Percentiles rank a stretch among this genome's conserved stretches.
phyloP scores from a whole-genome alignment of 805 yeast genomes.

The Candida sanyiensis region DNA sequence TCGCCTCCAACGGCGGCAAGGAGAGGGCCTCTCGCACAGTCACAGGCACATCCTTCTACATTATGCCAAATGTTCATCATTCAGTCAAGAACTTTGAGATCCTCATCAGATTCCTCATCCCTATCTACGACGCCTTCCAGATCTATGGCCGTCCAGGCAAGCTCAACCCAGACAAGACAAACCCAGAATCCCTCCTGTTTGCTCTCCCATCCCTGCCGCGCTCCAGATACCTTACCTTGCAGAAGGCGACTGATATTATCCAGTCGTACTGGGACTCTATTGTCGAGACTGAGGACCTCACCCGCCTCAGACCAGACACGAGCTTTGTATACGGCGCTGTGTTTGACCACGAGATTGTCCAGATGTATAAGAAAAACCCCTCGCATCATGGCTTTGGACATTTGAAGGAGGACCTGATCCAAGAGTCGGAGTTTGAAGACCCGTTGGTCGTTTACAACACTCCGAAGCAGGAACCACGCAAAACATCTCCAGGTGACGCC shows the following conservation, averaged over 20 bases:
- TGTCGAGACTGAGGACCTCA: conserved; percentile 1
- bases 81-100: conserved; percentile 70
- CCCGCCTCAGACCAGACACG: neutral
- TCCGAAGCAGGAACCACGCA: neutral
- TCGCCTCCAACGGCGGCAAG: conserved; percentile 10
- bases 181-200: conserved; percentile 59
- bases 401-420: conserved; percentile 6
- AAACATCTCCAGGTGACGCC: neutral
- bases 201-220: conserved; percentile 73
- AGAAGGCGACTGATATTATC: conserved; percentile 11
- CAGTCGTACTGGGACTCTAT: conserved; percentile 17
- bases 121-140: conserved; percentile 63
- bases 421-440: conserved; percentile 8
- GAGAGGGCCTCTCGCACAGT: conserved; percentile 8
- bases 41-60: conserved; percentile 32
- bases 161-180: conserved; percentile 66
- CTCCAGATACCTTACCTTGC: conserved; percentile 43
- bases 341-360: conserved; percentile 6
- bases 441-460: conserved; percentile 8
- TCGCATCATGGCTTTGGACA: conserved; percentile 16
- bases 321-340: conserved; percentile 7
- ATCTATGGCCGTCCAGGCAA: conserved; percentile 73
- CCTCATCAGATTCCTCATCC: conserved; percentile 63
- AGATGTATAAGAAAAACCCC: conserved; percentile 1
- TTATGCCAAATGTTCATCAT: conserved; percentile 67